A percentile compares a stretch with the other conserved stretches of the same genome.
These are phyloP conservation scores for Boechera retrofracta DNA, from an alignment of 345 rosid species.

Conservation along the genomic window DNA sequence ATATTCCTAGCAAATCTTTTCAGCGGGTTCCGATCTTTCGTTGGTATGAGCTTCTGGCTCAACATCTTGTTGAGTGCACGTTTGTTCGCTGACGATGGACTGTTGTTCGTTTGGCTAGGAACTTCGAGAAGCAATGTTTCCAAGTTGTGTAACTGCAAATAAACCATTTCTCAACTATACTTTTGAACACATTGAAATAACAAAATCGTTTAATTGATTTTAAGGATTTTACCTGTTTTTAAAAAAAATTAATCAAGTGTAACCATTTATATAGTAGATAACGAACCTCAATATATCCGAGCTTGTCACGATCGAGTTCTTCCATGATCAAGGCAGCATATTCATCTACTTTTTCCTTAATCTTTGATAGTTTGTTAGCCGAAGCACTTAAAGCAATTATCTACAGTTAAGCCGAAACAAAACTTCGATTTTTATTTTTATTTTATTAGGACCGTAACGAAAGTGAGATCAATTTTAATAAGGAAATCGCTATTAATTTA, in stretches of 20 bases:
- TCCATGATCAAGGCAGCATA: constrained; percentile 90
- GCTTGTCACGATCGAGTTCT: constrained; percentile 73
- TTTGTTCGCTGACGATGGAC: constrained; percentile 50
- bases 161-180: neutral
- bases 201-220: neutral
- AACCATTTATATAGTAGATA: constrained; percentile 6
- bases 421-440: neutral
- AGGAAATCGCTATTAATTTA: neutral
- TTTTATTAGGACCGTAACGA: neutral
- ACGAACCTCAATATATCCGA: constrained; percentile 77
- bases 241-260: neutral
- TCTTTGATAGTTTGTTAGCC: constrained; percentile 75
- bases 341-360: constrained; percentile 73
- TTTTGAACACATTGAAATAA: neutral
- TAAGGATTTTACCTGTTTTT: neutral
- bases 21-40: constrained; percentile 61
- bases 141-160: constrained; percentile 63
- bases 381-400: constrained; percentile 80
- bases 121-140: constrained; percentile 77
- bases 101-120: constrained; percentile 58
- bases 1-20: constrained; percentile 51
- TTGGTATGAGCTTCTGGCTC: constrained; percentile 77
- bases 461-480: neutral
- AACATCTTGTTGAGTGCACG: constrained; percentile 65
- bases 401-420: constrained; percentile 46